Evolutionary conservation across 805 yeast species (phyloP).

Genomic region (Yamadazyma nakazawae): DNA sequence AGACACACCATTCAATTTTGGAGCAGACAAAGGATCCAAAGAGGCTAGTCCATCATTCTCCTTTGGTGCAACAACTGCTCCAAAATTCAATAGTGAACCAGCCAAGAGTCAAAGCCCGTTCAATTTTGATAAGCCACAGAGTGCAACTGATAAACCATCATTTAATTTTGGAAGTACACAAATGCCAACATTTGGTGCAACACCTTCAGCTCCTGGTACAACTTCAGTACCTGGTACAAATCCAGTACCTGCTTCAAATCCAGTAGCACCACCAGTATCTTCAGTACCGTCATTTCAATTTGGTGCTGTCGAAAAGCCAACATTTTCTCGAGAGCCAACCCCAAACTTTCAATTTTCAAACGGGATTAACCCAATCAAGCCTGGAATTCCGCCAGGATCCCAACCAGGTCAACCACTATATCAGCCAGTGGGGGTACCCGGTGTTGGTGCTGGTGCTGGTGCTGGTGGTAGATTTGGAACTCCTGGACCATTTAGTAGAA

Average conservation of each 20-base stretch:
- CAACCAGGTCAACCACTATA: too few species aligned
- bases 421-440: background rate
- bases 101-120: slow-evolving; percentile 2
- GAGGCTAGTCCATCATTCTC: slow-evolving; percentile 3
- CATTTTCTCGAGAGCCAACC: slow-evolving; percentile 11
- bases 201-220: slow-evolving; percentile 2
- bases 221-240: background rate
- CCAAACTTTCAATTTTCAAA: slow-evolving; percentile 8
- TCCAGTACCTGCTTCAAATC: background rate
- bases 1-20: slow-evolving; percentile 17
- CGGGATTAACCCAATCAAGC: slow-evolving; percentile 15
- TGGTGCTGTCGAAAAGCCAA: slow-evolving; percentile 22
- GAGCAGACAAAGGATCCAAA: slow-evolving; percentile 7
- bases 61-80: slow-evolving; percentile 3
- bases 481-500: slow-evolving; percentile 3
- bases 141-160: slow-evolving; percentile 7
- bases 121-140: background rate
- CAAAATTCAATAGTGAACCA: slow-evolving; percentile 1
- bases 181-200: slow-evolving; percentile 13
- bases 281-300: slow-evolving; percentile 17
- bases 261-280: background rate
- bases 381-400: background rate
- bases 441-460: too few species aligned
- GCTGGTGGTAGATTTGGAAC: background rate
- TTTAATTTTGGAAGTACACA: slow-evolving; percentile 13